Base-by-base conservation (phyloP, 2,329 filamentous ascomycete genomes). In the Mycosphaerella sp. region DNA sequence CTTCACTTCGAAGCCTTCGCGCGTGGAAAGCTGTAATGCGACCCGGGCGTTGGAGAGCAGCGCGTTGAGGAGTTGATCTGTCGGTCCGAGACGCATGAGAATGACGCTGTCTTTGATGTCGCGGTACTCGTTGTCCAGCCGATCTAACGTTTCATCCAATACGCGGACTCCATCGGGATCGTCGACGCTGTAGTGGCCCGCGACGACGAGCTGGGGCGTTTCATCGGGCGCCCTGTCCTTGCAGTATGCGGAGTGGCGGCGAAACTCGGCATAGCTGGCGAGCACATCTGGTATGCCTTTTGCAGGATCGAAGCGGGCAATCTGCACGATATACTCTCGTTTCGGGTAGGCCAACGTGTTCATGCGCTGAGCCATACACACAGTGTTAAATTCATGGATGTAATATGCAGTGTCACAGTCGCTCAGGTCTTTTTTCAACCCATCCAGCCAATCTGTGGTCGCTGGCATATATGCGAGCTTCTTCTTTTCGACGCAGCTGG, bases 1-100 rank as follows among this genome's bases (percentile, higher is more conserved):
- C 71, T 93, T 93, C 63, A 93, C 85, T 70, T 93, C 88, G 63
- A 93, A 93, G 0, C 88, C 87, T 67, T 93, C 88, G 36, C 86
- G 81, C 0, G 85, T 90, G 2, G 86, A 91, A 5, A 93, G 80
- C 69, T 93, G 88, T 6, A 93, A 78, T 0, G 85, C 85, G 6
- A 90, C 81, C 53, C 84, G 81, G 0, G 86, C 83, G 47, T 85
- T 84, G 38, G 84, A 82, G 57, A 93, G 78, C 41, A 93, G 74
- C 0, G 83, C 81, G 69, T 93, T 91, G 63, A 93, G 81, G 17
- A 90, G 77, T 69, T 93, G 88, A 64, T 93, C 88, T 9, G 84
- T 87, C 29, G 87, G 85, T 0, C 85, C 82, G 1, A 93, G 76
- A 14, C 87, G 84, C 79, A 90, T 86, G 63, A 90, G 79, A 61